A percentile compares a stretch with the other conserved stretches of the same genome.
phyloP scores from a whole-genome alignment of 306 rosid genomes.

The Sphenostylis stenocarpa region DNA sequence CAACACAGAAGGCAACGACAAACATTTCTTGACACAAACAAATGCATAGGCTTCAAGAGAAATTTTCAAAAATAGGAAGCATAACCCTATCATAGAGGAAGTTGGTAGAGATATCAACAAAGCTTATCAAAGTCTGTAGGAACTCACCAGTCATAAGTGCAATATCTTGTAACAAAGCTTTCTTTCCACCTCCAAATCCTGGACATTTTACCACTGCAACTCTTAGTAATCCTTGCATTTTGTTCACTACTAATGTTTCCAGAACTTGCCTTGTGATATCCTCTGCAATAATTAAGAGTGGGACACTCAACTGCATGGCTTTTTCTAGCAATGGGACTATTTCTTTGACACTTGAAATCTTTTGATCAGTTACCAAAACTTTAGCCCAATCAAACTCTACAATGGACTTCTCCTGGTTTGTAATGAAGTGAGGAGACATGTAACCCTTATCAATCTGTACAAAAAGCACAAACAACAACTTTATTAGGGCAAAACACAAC shows the following conservation, averaged over 20 bases:
- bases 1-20: constrained; percentile 18
- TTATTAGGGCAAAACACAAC: neutral
- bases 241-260: constrained; percentile 85
- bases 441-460: constrained; percentile 91
- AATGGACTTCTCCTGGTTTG: constrained; percentile 75
- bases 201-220: constrained; percentile 94
- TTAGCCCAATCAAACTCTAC: constrained; percentile 89
- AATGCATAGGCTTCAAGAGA: neutral
- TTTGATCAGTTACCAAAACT: constrained; percentile 94
- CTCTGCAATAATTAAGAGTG: constrained; percentile 90
- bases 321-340: constrained; percentile 85
- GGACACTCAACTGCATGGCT: constrained; percentile 82
- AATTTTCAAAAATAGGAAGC: constrained; percentile 15
- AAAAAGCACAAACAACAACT: constrained; percentile 27
- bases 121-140: constrained; percentile 16
- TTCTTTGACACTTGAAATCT: constrained; percentile 73
- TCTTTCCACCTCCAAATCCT: constrained; percentile 78
- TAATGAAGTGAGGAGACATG: constrained; percentile 89
- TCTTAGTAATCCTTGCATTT: constrained; percentile 76
- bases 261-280: constrained; percentile 70
- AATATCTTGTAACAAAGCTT: constrained; percentile 88
- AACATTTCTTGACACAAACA: neutral
- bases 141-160: constrained; percentile 90
- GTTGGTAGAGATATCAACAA: constrained; percentile 18
- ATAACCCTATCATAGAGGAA: constrained; percentile 29